phyloP scores from a whole-genome alignment of 2,329 filamentous ascomycete genomes.

The Aspergillus latus region DNA sequence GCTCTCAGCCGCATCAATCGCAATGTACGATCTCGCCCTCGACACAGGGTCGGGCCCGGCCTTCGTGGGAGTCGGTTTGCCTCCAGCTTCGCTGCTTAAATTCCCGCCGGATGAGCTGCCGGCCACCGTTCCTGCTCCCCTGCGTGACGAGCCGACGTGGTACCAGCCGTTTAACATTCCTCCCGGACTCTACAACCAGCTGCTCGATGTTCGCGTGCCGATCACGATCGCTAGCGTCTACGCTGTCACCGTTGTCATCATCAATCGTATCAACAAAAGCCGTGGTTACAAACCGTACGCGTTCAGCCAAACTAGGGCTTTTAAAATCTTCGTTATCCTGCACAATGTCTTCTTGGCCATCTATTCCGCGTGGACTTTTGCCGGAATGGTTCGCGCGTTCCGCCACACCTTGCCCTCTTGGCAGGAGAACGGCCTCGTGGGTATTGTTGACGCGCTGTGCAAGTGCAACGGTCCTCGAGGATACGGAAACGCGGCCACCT shows the following conservation, averaged over 20 bases:
- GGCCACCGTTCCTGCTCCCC: slow-evolving; percentile 39
- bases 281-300: slow-evolving; percentile 80
- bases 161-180: slow-evolving; percentile 58
- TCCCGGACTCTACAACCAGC: slow-evolving; percentile 59
- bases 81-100: slow-evolving; percentile 61
- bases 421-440: slow-evolving; percentile 65
- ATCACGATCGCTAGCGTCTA: slow-evolving; percentile 77
- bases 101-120: slow-evolving; percentile 56
- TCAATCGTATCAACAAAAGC: slow-evolving; percentile 80
- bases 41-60: slow-evolving; percentile 32
- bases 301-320: slow-evolving; percentile 76
- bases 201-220: slow-evolving; percentile 50
- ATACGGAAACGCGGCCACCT: slow-evolving; percentile 76
- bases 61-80: slow-evolving; percentile 32
- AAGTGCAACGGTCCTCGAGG: slow-evolving; percentile 83
- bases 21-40: slow-evolving; percentile 36
- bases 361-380: slow-evolving; percentile 89
- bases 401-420: slow-evolving; percentile 65
- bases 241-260: slow-evolving; percentile 70
- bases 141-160: slow-evolving; percentile 34
- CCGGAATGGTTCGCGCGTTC: slow-evolving; percentile 71
- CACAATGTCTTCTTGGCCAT: slow-evolving; percentile 92
- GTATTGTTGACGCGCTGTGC: slow-evolving; percentile 85
- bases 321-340: slow-evolving; percentile 78
- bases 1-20: slow-evolving; percentile 1